phyloP scores from a whole-genome alignment of 495 filamentous ascomycete genomes.

The Diplogelasinospora grovesii region DNA sequence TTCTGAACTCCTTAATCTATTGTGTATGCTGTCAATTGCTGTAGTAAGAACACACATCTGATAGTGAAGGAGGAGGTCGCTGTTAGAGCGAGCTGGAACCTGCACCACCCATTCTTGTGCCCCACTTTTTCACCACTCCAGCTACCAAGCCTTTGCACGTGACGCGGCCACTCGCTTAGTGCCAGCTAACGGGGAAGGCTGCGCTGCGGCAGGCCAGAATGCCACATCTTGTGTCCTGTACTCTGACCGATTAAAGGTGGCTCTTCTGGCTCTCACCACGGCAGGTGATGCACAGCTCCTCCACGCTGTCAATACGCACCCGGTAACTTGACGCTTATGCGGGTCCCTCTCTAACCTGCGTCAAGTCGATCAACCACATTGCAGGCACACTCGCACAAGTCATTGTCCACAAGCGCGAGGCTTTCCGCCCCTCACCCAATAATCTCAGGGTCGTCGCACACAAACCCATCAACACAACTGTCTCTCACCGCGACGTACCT shows the following conservation, averaged over 20 bases:
- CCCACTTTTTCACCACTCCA: too few species aligned
- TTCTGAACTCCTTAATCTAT: too few species aligned
- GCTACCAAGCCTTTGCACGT: slow-evolving; percentile 16
- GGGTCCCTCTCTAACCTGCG: slow-evolving; percentile 6
- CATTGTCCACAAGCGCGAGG: neutral
- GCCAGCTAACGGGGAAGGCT: slow-evolving; percentile 16
- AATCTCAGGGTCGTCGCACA: slow-evolving; percentile 9
- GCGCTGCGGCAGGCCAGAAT: slow-evolving; percentile 18
- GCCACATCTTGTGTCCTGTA: slow-evolving; percentile 24
- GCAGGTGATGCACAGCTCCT: slow-evolving; percentile 21
- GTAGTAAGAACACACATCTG: too few species aligned
- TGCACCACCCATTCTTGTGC: too few species aligned
- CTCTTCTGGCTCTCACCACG: slow-evolving; percentile 10
- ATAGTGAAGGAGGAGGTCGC: too few species aligned
- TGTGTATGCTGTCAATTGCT: too few species aligned
- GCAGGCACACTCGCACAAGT: slow-evolving; percentile 1
- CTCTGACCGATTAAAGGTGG: slow-evolving; percentile 19
- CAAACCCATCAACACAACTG: neutral
- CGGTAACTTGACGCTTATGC: slow-evolving; percentile 6
- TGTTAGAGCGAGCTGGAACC: too few species aligned
- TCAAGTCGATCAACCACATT: slow-evolving; percentile 5
- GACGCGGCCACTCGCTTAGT: slow-evolving; percentile 5
- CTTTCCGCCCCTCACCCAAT: slow-evolving; percentile 6
- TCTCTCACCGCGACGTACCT: slow-evolving; percentile 9
- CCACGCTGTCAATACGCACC: slow-evolving; percentile 15